Evolutionary conservation across 768 basidiomycete genomes (phyloP).

Genomic region (Mrakia hoshinonis): DNA sequence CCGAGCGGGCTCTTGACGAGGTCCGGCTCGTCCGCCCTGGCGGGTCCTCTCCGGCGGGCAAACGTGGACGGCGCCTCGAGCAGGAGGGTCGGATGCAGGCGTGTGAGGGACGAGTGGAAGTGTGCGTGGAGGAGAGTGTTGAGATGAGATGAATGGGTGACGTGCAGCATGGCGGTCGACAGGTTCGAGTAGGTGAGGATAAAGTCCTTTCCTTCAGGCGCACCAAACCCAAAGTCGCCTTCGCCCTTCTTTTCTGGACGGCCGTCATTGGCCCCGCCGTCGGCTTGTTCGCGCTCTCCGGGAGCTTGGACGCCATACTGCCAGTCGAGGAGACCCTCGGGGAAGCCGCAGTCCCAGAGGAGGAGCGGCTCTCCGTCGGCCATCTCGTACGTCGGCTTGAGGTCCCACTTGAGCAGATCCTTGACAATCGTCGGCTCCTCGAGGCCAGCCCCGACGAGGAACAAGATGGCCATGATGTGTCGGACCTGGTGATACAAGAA

Average conservation of each 20-base stretch:
- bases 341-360: constrained; percentile 80
- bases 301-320: constrained; percentile 49
- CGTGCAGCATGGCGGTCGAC: constrained; percentile 29
- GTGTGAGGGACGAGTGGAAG: constrained; percentile 20
- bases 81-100: constrained; percentile 7
- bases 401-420: constrained; percentile 54
- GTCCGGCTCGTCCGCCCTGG: not conserved
- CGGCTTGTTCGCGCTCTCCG: constrained; percentile 26
- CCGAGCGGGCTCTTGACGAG: constrained; percentile 50
- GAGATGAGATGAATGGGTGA: constrained; percentile 47
- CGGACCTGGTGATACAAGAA: constrained; percentile 95
- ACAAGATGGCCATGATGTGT: constrained; percentile 83
- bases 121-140: constrained; percentile 36
- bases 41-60: not conserved
- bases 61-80: constrained; percentile 1
- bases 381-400: constrained; percentile 88
- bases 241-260: not conserved
- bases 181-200: constrained; percentile 27
- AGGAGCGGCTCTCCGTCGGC: constrained; percentile 82
- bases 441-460: constrained; percentile 73
- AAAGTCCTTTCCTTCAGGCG: constrained; percentile 28
- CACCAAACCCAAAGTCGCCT: not conserved
- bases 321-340: constrained; percentile 56
- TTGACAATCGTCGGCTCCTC: constrained; percentile 64
- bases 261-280: not conserved